phyloP scores from a whole-genome alignment of 371 early-diverging fungal species.

The Agmasoma carcini region DNA sequence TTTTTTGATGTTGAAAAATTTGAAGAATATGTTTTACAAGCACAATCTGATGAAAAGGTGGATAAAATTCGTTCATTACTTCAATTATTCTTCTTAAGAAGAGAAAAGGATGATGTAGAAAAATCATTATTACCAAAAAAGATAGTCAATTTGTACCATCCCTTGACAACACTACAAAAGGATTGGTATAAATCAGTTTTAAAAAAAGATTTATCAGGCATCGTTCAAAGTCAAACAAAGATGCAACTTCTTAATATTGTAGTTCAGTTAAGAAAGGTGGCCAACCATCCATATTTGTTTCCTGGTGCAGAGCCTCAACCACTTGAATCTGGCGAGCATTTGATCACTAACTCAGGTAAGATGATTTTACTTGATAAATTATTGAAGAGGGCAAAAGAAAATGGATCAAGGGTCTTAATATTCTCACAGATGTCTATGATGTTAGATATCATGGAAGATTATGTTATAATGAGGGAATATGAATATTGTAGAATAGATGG shows the following conservation, averaged over 20 bases:
- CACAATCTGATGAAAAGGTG: slow-evolving; percentile 79
- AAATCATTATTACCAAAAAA: slow-evolving; percentile 86
- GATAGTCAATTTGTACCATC: slow-evolving; percentile 74
- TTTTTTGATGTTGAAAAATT: slow-evolving; percentile 76
- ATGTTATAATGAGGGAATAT: slow-evolving; percentile 65
- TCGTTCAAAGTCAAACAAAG: slow-evolving; percentile 60
- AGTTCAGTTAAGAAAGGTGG: slow-evolving; percentile 96
- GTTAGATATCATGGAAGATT: slow-evolving; percentile 93
- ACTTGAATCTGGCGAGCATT: slow-evolving; percentile 81
- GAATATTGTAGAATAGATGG: slow-evolving; percentile 95
- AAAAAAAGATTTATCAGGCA: slow-evolving; percentile 75
- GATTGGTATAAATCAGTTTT: slow-evolving; percentile 84
- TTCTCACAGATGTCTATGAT: slow-evolving; percentile 96
- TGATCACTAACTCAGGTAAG: slow-evolving; percentile 89
- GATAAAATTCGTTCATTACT: slow-evolving; percentile 84
- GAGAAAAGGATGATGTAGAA: slow-evolving; percentile 92
- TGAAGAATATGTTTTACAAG: slow-evolving; percentile 77
- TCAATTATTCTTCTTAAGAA: slow-evolving; percentile 77
- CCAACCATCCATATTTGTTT: slow-evolving; percentile 91
- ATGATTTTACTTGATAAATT: slow-evolving; percentile 86
- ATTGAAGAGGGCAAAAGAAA: slow-evolving; percentile 62
- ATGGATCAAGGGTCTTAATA: slow-evolving; percentile 81
- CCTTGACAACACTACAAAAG: slow-evolving; percentile 78
- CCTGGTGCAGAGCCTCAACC: slow-evolving; percentile 63
- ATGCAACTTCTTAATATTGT: slow-evolving; percentile 84